Conservation (phyloP, 495 filamentous ascomycete genomes). For the Elasticomyces elasticus region DNA sequence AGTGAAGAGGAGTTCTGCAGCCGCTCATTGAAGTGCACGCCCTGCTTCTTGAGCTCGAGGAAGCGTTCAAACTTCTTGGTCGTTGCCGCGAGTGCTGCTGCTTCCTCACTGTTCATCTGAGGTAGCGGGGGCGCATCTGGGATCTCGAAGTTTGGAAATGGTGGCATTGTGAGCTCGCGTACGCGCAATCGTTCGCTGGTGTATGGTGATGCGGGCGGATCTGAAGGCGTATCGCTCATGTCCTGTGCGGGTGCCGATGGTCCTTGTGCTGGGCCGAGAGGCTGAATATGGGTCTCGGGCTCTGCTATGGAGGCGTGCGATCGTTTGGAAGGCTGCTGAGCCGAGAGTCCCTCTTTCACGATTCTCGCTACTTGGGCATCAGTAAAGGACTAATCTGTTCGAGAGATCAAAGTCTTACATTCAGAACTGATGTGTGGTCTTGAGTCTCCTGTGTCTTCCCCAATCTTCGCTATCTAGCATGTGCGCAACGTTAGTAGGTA, state of each 20-base stretch:
- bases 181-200: constrained; percentile 54
- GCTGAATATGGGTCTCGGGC: not conserved
- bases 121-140: constrained; percentile 75
- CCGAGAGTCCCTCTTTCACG: too few relatives aligned
- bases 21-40: constrained; percentile 83
- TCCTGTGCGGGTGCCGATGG: not conserved
- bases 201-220: constrained; percentile 50
- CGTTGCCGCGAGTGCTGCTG: constrained; percentile 29
- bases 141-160: constrained; percentile 66
- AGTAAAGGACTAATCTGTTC: too few relatives aligned
- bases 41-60: constrained; percentile 71
- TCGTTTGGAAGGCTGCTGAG: too few relatives aligned
- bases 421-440: too few relatives aligned
- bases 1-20: constrained; percentile 60
- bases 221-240: constrained; percentile 10
- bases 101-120: constrained; percentile 25
- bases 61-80: constrained; percentile 76
- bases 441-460: not conserved
- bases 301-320: not conserved
- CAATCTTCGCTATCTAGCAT: constrained; percentile 17
- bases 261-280: not conserved
- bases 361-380: too few relatives aligned
- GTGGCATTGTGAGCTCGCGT: constrained; percentile 77
- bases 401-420: too few relatives aligned
- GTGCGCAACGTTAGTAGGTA: constrained; percentile 21